Conservation (phyloP, 2,329 filamentous ascomycete species). For the Shiraia bambusicola region DNA sequence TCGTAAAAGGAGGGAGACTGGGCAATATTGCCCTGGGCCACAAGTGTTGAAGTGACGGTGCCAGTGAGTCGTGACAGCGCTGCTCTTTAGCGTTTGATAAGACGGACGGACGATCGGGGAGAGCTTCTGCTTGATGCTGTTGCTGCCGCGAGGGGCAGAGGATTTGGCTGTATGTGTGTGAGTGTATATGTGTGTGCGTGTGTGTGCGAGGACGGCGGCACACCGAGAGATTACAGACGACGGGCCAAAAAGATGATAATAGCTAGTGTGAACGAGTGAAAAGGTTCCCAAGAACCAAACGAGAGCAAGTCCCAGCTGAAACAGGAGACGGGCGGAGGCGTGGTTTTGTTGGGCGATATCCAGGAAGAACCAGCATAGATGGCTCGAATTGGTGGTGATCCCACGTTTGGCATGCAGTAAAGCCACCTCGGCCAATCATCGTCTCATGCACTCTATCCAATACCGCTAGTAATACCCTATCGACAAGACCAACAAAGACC, state of each 20-base stretch:
- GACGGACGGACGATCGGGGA: background rate
- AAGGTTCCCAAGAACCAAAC: conserved; percentile 13
- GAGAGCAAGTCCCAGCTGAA: conserved; percentile 14
- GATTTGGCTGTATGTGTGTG: too few species aligned
- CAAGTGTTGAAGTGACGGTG: background rate
- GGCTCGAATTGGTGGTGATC: conserved; percentile 15
- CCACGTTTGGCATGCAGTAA: too few species aligned
- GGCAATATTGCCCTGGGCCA: background rate
- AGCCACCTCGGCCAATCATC: conserved; percentile 6
- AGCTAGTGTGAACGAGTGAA: conserved; percentile 21
- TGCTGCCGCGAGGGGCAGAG: too few species aligned
- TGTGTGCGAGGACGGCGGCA: conserved; percentile 2
- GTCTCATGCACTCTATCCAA: background rate
- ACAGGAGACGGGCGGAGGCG: conserved; percentile 11
- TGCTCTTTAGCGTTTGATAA: conserved; percentile 2
- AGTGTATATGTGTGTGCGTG: too few species aligned
- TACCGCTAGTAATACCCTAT: background rate
- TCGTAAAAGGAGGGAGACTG: background rate
- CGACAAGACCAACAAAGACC: too few species aligned
- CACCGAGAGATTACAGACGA: background rate
- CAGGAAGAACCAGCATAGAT: conserved; percentile 11
- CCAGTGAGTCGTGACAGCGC: background rate
- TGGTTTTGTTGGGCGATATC: conserved; percentile 20
- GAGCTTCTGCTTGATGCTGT: background rate
- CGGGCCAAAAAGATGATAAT: too few species aligned